A percentile compares a stretch with the other conserved stretches of the same genome.
Evolutionary conservation across 1,284 basidiomycete genomes (phyloP).

Genomic region (Athelia psychrophila): DNA sequence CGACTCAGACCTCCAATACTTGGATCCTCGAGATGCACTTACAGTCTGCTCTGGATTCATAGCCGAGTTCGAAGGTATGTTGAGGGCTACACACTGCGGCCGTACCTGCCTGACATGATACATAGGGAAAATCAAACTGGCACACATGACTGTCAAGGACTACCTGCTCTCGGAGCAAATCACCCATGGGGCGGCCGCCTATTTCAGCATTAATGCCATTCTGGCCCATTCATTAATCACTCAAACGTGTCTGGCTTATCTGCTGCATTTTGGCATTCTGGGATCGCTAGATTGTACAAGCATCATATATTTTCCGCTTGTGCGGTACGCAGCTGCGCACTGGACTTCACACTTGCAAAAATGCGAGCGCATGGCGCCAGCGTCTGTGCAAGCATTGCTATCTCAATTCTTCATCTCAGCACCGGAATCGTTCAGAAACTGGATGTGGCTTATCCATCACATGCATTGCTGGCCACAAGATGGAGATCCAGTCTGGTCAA

Average conservation of each 20-base stretch:
- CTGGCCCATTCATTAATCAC: background rate
- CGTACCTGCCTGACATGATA: background rate
- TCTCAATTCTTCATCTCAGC: too few relatives aligned
- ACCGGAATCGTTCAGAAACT: too few relatives aligned
- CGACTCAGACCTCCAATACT: background rate
- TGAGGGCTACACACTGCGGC: background rate
- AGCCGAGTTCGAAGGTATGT: background rate
- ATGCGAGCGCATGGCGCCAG: too few relatives aligned
- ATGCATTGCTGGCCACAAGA: too few relatives aligned
- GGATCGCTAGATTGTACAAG: background rate
- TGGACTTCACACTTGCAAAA: background rate
- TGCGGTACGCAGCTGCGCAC: background rate
- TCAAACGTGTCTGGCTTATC: background rate
- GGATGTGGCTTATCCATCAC: too few relatives aligned
- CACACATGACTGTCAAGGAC: conserved; percentile 1
- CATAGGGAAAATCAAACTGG: background rate
- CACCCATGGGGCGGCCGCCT: background rate
- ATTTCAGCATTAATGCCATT: background rate
- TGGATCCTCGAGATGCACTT: background rate
- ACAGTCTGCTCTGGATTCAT: background rate
- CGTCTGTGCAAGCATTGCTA: too few relatives aligned
- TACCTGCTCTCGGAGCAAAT: background rate
- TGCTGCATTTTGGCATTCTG: background rate
- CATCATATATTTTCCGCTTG: background rate
- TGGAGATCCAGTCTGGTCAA: too few relatives aligned